phyloP scores from a whole-genome alignment of 441 rosid genomes.

The Syzygium syzygioides region DNA sequence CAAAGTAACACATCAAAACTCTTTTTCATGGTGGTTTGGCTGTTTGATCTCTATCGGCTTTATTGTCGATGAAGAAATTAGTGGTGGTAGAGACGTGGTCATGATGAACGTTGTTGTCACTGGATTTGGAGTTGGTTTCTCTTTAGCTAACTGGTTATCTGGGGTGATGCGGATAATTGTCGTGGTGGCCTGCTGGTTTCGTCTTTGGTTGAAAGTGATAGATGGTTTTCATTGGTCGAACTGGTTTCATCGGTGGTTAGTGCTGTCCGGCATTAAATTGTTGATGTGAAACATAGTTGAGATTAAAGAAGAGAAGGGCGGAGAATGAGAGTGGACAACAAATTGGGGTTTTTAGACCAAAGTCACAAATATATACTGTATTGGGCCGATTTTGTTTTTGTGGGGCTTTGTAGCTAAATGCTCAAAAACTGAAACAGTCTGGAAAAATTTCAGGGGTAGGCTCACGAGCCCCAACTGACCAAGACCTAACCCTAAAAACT shows the following conservation, averaged over 20 bases:
- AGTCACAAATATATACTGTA: background rate
- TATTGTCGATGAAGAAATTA: background rate
- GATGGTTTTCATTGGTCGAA: background rate
- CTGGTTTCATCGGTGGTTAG: background rate
- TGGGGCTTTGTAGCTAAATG: background rate
- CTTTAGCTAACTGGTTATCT: background rate
- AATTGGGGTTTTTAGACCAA: background rate
- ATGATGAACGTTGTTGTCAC: background rate
- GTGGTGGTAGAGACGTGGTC: background rate
- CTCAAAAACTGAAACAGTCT: background rate
- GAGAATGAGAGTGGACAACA: background rate
- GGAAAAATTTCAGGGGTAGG: background rate
- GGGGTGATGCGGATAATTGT: background rate
- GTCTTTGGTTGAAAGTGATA: background rate
- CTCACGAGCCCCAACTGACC: background rate
- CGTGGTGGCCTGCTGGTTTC: background rate
- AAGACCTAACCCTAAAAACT: background rate
- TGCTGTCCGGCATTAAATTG: background rate
- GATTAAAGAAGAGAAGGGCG: background rate
- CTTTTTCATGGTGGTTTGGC: background rate
- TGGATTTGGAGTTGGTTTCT: background rate
- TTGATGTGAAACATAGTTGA: background rate
- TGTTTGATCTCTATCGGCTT: background rate
- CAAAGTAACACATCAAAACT: background rate
- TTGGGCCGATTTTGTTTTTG: background rate